Conservation (phyloP, 441 rosid species). For the Adansonia gregorii region DNA sequence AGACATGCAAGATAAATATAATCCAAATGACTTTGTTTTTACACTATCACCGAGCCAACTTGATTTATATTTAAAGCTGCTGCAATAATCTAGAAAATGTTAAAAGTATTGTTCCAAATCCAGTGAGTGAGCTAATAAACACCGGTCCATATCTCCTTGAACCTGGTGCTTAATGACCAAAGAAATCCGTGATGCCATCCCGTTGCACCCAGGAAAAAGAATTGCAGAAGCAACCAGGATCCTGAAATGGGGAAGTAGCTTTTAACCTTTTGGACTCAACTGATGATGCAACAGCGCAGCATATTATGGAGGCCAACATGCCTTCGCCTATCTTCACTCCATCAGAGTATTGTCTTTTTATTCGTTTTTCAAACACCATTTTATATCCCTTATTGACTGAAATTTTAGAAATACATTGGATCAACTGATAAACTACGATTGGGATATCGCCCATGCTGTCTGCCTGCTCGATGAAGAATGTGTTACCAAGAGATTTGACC, state of each 20-base stretch:
- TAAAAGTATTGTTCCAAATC: background rate
- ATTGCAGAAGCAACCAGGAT: constrained; percentile 2
- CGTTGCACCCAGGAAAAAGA: constrained; percentile 6
- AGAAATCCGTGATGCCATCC: constrained; percentile 8
- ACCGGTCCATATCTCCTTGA: constrained; percentile 25
- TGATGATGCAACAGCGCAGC: constrained; percentile 7
- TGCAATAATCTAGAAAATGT: constrained; percentile 14
- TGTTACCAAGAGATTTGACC: constrained; percentile 7
- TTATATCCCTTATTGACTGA: background rate
- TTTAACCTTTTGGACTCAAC: constrained; percentile 18
- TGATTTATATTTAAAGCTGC: background rate
- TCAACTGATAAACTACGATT: background rate
- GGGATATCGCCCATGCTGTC: background rate
- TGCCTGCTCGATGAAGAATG: constrained; percentile 9
- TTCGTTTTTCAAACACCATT: constrained; percentile 8
- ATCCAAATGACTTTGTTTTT: constrained; percentile 21
- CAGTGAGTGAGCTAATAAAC: background rate
- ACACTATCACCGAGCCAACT: constrained; percentile 4
- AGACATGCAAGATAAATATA: background rate
- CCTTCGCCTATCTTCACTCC: constrained; percentile 11
- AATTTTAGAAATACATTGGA: background rate
- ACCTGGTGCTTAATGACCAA: constrained; percentile 11
- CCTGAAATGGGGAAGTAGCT: background rate
- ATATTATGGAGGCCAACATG: background rate
- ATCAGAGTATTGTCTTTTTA: background rate